phyloP scores from a whole-genome alignment of 805 yeast species.

The Candida glaebosa region DNA sequence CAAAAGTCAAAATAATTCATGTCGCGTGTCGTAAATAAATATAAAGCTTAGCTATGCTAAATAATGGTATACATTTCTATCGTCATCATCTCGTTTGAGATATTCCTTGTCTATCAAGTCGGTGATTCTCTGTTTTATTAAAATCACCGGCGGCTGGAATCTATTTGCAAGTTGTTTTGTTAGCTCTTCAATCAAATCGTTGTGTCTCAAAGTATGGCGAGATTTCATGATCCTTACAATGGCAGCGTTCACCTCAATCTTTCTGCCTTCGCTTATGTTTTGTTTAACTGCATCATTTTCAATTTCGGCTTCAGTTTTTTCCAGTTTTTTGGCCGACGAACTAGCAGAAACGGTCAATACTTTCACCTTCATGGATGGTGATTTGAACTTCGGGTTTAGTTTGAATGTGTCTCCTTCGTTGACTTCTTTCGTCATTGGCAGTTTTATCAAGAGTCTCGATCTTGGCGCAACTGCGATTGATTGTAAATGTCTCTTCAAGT shows the following conservation, averaged over 20 bases:
- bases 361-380: constrained; percentile 67
- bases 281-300: constrained; percentile 54
- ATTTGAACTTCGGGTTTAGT: constrained; percentile 65
- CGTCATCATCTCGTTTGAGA: constrained; percentile 63
- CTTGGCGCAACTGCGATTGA: constrained; percentile 83
- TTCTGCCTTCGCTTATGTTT: constrained; percentile 59
- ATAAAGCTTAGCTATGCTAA: constrained; percentile 45
- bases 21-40: background rate
- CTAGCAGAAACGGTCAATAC: constrained; percentile 60
- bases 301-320: constrained; percentile 46
- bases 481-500: constrained; percentile 71
- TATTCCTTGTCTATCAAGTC: constrained; percentile 79
- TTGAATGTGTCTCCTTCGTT: constrained; percentile 59
- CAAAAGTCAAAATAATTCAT: background rate
- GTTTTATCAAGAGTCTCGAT: constrained; percentile 68
- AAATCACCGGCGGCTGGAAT: constrained; percentile 64
- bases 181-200: constrained; percentile 64
- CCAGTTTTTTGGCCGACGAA: constrained; percentile 20
- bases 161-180: constrained; percentile 56
- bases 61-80: constrained; percentile 60
- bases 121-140: constrained; percentile 71
- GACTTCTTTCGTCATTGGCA: constrained; percentile 72
- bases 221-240: constrained; percentile 86
- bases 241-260: constrained; percentile 75
- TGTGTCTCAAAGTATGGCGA: constrained; percentile 56